Conservation (phyloP, 805 yeast genomes). For the Candida suzukii region DNA sequence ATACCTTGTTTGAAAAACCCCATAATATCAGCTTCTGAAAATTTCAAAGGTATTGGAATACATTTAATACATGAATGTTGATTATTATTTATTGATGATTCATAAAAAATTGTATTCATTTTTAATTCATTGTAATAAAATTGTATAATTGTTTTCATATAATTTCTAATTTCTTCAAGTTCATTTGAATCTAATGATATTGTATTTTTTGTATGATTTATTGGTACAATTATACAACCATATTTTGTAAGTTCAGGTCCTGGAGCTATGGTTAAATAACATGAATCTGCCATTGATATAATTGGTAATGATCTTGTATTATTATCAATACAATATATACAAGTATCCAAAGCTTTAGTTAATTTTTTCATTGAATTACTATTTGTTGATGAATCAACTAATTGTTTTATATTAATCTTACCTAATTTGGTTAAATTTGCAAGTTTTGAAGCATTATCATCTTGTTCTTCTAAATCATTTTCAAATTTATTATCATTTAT, state of each 20-base stretch:
- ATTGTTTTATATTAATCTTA: constrained; percentile 10
- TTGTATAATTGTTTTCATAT: constrained; percentile 32
- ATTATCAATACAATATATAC: constrained; percentile 30
- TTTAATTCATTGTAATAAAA: constrained; percentile 30
- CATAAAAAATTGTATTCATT: constrained; percentile 37
- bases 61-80: constrained; percentile 36
- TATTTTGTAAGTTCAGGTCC: constrained; percentile 28
- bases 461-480: constrained; percentile 34
- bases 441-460: constrained; percentile 31
- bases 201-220: constrained; percentile 31
- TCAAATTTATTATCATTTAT: constrained; percentile 29
- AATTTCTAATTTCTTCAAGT: constrained; percentile 33
- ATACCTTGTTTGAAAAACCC: constrained; percentile 39
- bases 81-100: constrained; percentile 26
- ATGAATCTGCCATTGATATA: constrained; percentile 25
- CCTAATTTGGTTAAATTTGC: constrained; percentile 24
- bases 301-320: constrained; percentile 21
- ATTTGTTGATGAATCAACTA: constrained; percentile 15
- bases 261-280: constrained; percentile 32
- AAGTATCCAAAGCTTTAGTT: constrained; percentile 24
- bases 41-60: constrained; percentile 32
- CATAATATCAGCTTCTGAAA: constrained; percentile 21
- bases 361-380: constrained; percentile 22
- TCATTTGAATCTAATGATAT: constrained; percentile 36
- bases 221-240: constrained; percentile 34